Percentiles rank a stretch among this genome's conserved stretches.
phyloP scores from a whole-genome alignment of 176 grass and related monocot genomes.

The Melocanna baccifera region DNA sequence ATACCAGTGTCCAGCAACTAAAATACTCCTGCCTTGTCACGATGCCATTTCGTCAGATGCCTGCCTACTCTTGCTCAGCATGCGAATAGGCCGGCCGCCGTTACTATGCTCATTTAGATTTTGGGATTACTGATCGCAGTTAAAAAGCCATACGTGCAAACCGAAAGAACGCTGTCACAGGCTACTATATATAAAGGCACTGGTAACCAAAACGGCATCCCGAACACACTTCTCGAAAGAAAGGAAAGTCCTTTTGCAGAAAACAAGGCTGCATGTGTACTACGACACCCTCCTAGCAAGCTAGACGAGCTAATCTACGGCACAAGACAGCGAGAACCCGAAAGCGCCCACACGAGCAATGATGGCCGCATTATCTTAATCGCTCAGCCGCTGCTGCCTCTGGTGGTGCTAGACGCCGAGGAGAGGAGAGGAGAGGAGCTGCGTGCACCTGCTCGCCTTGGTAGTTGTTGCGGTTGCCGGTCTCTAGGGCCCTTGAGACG shows the following conservation, averaged over 20 bases:
- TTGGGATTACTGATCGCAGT: no score
- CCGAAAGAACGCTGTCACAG: neutral
- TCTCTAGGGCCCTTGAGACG: constrained; percentile 10
- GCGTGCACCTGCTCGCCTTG: constrained; percentile 28
- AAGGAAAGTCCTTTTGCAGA: neutral
- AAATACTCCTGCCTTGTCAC: neutral
- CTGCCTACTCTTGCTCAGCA: neutral
- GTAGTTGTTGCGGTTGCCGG: constrained; percentile 41
- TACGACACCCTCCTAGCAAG: no score
- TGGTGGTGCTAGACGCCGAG: neutral
- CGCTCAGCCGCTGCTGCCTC: neutral
- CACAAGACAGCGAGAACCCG: neutral
- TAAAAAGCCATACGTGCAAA: no score
- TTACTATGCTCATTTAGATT: no score
- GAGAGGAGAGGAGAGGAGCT: neutral
- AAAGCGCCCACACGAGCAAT: constrained; percentile 16
- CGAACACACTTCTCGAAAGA: constrained; percentile 26
- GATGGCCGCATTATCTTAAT: constrained; percentile 19
- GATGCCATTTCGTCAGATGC: constrained; percentile 23
- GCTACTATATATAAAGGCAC: neutral
- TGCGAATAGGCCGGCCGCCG: neutral
- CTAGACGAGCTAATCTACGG: no score
- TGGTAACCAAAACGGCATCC: neutral
- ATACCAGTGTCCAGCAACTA: constrained; percentile 4
- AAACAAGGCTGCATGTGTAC: no score